Conservation (phyloP, 2,329 filamentous ascomycete genomes). For the Neonectria faginata region DNA sequence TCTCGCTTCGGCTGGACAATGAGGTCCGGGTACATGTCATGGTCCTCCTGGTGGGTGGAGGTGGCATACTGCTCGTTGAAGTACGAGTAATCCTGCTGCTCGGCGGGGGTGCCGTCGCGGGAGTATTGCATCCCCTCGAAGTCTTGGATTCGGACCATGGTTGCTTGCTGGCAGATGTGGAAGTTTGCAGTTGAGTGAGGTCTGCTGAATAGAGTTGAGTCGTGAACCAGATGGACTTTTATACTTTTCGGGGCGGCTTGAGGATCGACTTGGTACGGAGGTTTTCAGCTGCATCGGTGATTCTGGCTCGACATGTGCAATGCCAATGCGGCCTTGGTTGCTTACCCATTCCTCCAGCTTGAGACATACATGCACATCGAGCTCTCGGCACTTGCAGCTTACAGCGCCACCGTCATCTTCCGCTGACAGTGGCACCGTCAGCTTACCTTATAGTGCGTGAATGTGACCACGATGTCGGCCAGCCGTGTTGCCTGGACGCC, state of each 20-base stretch:
- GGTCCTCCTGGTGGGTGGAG: conserved; percentile 55
- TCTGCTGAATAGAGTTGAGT: background rate
- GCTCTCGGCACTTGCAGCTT: conserved; percentile 1
- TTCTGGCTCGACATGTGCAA: background rate
- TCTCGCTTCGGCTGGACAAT: conserved; percentile 58
- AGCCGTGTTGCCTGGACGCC: background rate
- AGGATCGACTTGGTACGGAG: background rate
- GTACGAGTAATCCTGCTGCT: conserved; percentile 31
- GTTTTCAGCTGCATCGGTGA: background rate
- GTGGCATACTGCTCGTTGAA: conserved; percentile 57
- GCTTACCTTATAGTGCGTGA: background rate
- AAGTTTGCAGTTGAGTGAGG: background rate
- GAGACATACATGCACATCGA: background rate
- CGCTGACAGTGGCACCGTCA: background rate
- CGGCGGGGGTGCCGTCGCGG: conserved; percentile 28
- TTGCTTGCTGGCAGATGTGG: background rate
- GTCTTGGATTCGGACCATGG: conserved; percentile 38
- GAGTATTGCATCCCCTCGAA: conserved; percentile 42
- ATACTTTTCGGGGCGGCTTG: background rate
- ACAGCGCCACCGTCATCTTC: background rate
- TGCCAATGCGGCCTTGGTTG: too few species aligned
- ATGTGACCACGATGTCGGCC: background rate
- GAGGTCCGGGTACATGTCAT: conserved; percentile 57
- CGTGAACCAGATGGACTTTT: background rate
- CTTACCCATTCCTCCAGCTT: background rate